Percentiles rank a stretch among this genome's conserved stretches.
Evolutionary conservation across 2,329 filamentous ascomycete genomes (phyloP).

Genomic region (Fusarium transvaalense): DNA sequence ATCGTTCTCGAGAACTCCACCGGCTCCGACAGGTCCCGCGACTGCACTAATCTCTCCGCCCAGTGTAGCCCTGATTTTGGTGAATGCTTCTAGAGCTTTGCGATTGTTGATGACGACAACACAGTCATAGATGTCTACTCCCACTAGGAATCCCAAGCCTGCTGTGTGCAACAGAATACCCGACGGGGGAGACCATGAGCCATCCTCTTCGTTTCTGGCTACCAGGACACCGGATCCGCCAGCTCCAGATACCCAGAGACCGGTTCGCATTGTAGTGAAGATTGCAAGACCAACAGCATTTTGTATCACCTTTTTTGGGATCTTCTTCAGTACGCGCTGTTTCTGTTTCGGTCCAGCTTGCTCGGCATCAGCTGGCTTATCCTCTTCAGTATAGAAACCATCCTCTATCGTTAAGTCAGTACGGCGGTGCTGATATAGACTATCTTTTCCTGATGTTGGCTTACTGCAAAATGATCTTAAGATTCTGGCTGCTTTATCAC

Average conservation of each 20-base stretch:
- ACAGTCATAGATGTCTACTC: slow-evolving; percentile 89
- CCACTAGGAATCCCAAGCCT: slow-evolving; percentile 81
- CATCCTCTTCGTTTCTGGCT: slow-evolving; percentile 69
- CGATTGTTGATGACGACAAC: slow-evolving; percentile 86
- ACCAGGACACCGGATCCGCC: slow-evolving; percentile 74
- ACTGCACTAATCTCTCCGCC: slow-evolving; percentile 83
- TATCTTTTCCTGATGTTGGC: slow-evolving; percentile 41
- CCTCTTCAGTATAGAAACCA: slow-evolving; percentile 62
- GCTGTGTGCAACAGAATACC: slow-evolving; percentile 85
- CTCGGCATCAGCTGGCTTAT: slow-evolving; percentile 38
- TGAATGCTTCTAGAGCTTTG: slow-evolving; percentile 81
- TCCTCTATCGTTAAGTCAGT: slow-evolving; percentile 56
- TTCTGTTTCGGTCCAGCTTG: slow-evolving; percentile 55
- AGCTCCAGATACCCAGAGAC: slow-evolving; percentile 75
- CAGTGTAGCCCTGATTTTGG: slow-evolving; percentile 77
- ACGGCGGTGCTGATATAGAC: accelerated
- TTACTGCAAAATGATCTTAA: slow-evolving; percentile 85
- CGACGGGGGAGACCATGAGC: slow-evolving; percentile 81
- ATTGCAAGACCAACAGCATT: slow-evolving; percentile 77
- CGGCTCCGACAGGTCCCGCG: slow-evolving; percentile 75
- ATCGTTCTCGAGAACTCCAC: slow-evolving; percentile 76
- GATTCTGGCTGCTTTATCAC: slow-evolving; percentile 88
- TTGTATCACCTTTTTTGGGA: slow-evolving; percentile 69
- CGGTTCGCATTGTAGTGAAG: slow-evolving; percentile 77
- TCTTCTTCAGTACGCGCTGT: slow-evolving; percentile 64